Base-by-base conservation (phyloP, 1,139 yeast species). In the Debaryomyces udenii region DNA sequence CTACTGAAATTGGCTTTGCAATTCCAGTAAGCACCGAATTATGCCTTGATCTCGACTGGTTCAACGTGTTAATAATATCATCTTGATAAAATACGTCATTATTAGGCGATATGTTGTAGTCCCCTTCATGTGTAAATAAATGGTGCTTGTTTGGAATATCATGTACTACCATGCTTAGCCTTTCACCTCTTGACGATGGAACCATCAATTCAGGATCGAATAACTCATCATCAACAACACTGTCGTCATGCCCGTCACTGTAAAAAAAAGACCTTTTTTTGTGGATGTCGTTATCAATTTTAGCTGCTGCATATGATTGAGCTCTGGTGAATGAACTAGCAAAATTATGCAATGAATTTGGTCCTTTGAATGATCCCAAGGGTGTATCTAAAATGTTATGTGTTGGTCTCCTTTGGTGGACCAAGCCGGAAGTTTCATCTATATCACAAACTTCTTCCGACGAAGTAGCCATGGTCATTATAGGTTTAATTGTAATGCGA, bases 171-270 rank as follows among this genome's bases (percentile, higher is more conserved):
- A 78, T 67, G 13, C 90, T 83, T 37, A 85, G 65, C 35, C 86
- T 68, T 48, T 83, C 78, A 18, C 94, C 94, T 40, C 78, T 60
- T 18, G 70, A 57, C 6, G 86, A 72, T 1, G 91, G 91, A 1
- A 82, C 80, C 72, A 84, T 66, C n/a, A 86, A 75, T 31, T 77
- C 81, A 0, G 88, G 88, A 55, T 85, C 91, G 49, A 78, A 79
- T n/a, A 80, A 62, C 55, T 82, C 89, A 51, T 82, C 88, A 23
- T 68, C 75, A 27, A 44, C 48, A 3, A 40, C 57, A 7, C 47
- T 56, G 17, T 55, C 66, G 17, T 45, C 53, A 13, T 49, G 56
- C 5, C 47, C 50, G 18, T 45, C 50, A 11, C 43, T 48, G 10
- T 55, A 55, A 44, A 73, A 71, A 46, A 72, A 73, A 0, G 77